phyloP scores from a whole-genome alignment of 192 early-diverging fungal species.

The Thamnidium elegans region DNA sequence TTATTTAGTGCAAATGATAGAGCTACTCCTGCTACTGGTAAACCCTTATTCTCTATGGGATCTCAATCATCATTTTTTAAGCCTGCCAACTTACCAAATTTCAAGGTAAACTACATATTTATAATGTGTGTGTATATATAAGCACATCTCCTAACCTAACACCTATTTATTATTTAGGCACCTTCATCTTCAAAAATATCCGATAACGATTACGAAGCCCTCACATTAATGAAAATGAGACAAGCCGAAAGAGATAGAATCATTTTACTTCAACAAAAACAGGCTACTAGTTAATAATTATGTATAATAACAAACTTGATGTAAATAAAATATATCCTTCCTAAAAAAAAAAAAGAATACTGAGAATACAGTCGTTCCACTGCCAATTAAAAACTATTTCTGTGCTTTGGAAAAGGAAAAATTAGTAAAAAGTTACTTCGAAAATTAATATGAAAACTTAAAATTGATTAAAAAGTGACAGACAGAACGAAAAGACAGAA shows the following conservation, averaged over 20 bases:
- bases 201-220: constrained; percentile 43
- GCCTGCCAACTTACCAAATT: constrained; percentile 5
- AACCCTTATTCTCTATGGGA: constrained; percentile 21
- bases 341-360: no score
- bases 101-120: neutral
- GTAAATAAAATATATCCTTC: neutral
- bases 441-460: no score
- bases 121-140: no score
- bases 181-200: constrained; percentile 21
- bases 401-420: no score
- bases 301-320: constrained; percentile 1
- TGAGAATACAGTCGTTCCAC: no score
- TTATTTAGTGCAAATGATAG: constrained; percentile 9
- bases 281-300: no score
- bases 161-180: neutral
- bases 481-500: no score
- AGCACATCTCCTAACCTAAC: neutral
- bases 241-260: constrained; percentile 40
- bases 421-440: no score
- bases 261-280: constrained; percentile 1
- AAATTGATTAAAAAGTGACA: no score
- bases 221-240: constrained; percentile 45
- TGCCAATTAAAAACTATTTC: no score
- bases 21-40: constrained; percentile 3
- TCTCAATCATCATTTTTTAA: constrained; percentile 15